Conservation (phyloP, 208 protist species). For the Naegleria fowleri region DNA sequence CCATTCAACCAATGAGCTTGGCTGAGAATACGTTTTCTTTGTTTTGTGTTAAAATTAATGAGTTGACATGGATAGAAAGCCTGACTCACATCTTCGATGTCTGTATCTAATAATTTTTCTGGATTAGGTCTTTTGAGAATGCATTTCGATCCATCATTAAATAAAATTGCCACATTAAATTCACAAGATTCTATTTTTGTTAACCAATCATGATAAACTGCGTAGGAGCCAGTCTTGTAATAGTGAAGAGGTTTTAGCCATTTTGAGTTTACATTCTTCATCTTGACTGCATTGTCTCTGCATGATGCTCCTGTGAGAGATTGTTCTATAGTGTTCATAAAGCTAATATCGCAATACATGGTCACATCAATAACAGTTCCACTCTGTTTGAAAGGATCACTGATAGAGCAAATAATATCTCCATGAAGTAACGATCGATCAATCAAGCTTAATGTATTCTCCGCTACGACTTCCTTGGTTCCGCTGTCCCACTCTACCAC, state of each 20-base stretch:
- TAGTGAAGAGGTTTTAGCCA: background rate
- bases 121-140: background rate
- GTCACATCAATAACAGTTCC: background rate
- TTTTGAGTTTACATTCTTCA: background rate
- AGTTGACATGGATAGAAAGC: background rate
- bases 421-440: slow-evolving; percentile 18
- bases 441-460: background rate
- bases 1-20: slow-evolving; percentile 8
- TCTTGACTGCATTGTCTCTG: background rate
- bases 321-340: background rate
- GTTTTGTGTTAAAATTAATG: background rate
- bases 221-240: background rate
- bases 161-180: background rate
- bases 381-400: background rate
- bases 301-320: background rate
- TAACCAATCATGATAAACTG: background rate
- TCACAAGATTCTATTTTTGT: background rate
- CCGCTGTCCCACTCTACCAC: background rate
- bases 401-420: background rate
- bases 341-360: background rate
- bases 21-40: background rate
- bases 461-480: background rate
- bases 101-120: background rate
- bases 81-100: background rate
- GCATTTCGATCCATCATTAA: background rate